Evolutionary conservation across 2,329 filamentous ascomycete species (phyloP), one percentile per base, ranked within the genome.

Genomic region (Parastagonospora nodorum): DNA sequence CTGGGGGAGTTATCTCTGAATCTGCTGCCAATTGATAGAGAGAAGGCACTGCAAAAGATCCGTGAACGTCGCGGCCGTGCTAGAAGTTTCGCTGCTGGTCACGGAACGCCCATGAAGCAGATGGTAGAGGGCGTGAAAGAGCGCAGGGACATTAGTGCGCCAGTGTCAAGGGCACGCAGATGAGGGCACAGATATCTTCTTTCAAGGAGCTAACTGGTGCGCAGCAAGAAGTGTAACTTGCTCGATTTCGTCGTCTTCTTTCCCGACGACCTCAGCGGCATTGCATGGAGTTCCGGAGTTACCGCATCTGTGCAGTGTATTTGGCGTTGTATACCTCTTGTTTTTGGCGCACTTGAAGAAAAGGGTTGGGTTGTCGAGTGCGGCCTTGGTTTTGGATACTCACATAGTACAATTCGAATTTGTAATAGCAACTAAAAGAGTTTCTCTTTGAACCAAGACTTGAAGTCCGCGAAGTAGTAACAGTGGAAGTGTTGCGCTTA

Each of bases 21-120:
- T 52, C 67, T 67, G 40, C 60, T 72, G 9, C 70, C 67, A 12
- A 63, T 81, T 48, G 78, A 80, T 47, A 81, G 89, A 46, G 89
- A 91, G 70, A 81, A 91, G 71, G 89, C 89, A 3, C 80, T 93
- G 12, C 87, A 87, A 48, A 85, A 87, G 68, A 92, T 93, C 59
- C 82, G 86, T 45, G 86, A 90, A 74, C 80, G 89, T 27, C 78
- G 89, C 45, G 88, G 88, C 6, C 78, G 89, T 39, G 88, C 89
- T 49, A 81, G 85, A 60, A 90, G 87, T 69, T 83, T 88, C 50
- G 85, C 85, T 4, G 80, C 84, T 45, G 84, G 84, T 2, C 81
- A 84, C 5, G 76, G 81, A 52, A 88, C 87, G 35, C 85, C 85
- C 8, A 77, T 79, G 54, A 84, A 82, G 72, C 80, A 82, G 69